These are phyloP conservation scores for Alisma plantagoaquatica DNA, from an alignment of 106 monocot species.

Conservation along the genomic window DNA sequence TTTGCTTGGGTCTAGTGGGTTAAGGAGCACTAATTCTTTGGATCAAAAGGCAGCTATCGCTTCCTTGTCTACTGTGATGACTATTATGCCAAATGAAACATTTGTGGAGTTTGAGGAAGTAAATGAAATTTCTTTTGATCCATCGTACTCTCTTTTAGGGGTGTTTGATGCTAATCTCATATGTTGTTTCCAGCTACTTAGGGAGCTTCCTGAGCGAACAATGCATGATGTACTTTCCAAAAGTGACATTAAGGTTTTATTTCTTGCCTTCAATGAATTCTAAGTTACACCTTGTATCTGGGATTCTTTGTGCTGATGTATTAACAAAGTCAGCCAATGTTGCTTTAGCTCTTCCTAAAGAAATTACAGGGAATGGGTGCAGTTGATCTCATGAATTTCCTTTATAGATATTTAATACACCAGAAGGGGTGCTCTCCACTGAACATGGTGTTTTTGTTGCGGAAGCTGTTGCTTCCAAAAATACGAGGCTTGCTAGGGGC, in stretches of 20 bases:
- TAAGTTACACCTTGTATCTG: no score
- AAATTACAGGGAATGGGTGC: no score
- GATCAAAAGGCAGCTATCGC: constrained; percentile 41
- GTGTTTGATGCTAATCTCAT: no score
- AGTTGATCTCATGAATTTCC: no score
- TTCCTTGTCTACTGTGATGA: constrained; percentile 76
- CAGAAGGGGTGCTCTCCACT: constrained; percentile 68
- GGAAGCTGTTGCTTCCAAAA: constrained; percentile 59
- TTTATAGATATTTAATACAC: constrained; percentile 77
- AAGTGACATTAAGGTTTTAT: constrained; percentile 72
- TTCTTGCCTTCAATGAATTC: no score
- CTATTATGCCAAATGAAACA: constrained; percentile 57
- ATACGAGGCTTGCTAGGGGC: constrained; percentile 75
- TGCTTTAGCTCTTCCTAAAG: no score
- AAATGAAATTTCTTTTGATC: background rate
- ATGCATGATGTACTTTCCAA: constrained; percentile 66
- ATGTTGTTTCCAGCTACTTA: constrained; percentile 44
- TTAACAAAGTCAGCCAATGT: no score
- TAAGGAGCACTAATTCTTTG: constrained; percentile 52
- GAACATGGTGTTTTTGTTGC: constrained; percentile 96
- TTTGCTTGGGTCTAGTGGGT: constrained; percentile 53
- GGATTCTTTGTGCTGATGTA: no score
- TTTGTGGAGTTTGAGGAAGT: constrained; percentile 82
- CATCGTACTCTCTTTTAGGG: no score
- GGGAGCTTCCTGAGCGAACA: constrained; percentile 39